Percentiles rank a stretch among this genome's conserved stretches.
Evolutionary conservation across 257 asterid species (phyloP).

Genomic region (Solanum habrochaites): DNA sequence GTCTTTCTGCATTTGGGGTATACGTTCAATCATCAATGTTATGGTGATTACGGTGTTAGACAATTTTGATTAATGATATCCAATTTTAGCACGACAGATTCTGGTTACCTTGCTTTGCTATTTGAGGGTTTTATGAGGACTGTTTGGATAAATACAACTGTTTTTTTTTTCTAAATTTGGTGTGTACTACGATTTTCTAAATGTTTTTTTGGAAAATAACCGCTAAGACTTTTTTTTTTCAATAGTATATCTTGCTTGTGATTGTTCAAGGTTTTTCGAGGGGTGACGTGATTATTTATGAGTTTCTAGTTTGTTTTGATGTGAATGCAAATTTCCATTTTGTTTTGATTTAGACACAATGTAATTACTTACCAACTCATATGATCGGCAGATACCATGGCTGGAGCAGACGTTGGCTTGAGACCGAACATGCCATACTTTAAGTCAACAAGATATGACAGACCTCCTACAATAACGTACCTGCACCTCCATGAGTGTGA

Average conservation of each 20-base stretch:
- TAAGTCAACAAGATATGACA: conserved; percentile 10
- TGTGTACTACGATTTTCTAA: not conserved
- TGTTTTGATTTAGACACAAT: not conserved
- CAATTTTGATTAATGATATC: not conserved
- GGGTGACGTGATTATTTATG: not conserved
- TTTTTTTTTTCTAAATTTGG: not conserved
- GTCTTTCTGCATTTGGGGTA: not conserved
- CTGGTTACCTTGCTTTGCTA: not conserved
- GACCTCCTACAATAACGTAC: conserved; percentile 51
- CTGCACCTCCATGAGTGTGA: conserved; percentile 57
- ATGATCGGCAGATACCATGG: not conserved
- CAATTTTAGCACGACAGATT: not conserved
- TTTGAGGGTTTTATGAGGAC: not conserved
- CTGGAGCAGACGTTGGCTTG: not conserved
- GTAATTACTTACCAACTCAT: not conserved
- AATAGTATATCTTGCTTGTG: not conserved
- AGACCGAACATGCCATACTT: conserved; percentile 40
- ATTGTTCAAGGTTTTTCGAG: not conserved
- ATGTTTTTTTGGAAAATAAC: not conserved
- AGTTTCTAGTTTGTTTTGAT: not conserved
- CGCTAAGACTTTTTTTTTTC: not conserved
- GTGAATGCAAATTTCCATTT: not conserved
- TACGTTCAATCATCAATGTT: not conserved
- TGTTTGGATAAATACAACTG: not conserved
- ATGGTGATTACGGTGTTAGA: not conserved